Evolutionary conservation across 2,329 filamentous ascomycete species (phyloP).

Genomic region (Tolypocladium paradoxum): DNA sequence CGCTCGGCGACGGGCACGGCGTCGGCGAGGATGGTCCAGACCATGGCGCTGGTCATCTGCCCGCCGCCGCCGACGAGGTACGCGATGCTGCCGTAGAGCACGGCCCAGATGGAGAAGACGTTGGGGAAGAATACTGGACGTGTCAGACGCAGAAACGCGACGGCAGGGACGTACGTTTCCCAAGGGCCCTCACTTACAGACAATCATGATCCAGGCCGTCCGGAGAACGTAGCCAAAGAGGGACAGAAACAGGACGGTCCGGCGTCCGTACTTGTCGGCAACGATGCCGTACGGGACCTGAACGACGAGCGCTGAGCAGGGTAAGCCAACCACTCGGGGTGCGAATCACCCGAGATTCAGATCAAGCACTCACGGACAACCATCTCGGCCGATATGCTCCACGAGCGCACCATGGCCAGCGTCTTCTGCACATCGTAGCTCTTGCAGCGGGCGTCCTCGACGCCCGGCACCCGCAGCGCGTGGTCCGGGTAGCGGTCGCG

Average conservation of each 20-base stretch:
- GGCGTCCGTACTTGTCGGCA: conserved; percentile 35
- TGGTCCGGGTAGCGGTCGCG: conserved; percentile 33
- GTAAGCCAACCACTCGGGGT: not conserved
- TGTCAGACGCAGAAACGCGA: not conserved
- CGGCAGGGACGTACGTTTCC: too few relatives aligned
- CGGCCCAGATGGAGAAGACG: conserved; percentile 28
- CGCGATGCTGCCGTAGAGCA: conserved; percentile 22
- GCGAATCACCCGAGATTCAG: not conserved
- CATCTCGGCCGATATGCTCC: conserved; percentile 32
- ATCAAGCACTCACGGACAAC: conserved; percentile 27
- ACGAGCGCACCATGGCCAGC: conserved; percentile 40
- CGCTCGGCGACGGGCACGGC: conserved; percentile 25
- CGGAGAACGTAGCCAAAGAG: conserved; percentile 20
- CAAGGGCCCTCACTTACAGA: conserved; percentile 15
- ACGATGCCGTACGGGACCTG: conserved; percentile 36
- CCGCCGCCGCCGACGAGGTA: conserved; percentile 30
- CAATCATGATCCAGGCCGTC: conserved; percentile 16
- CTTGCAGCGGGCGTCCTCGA: conserved; percentile 37
- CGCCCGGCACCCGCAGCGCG: conserved; percentile 13
- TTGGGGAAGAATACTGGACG: conserved; percentile 23
- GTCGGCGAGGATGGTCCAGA: conserved; percentile 35
- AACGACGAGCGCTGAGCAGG: conserved; percentile 24
- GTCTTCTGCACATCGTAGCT: conserved; percentile 34
- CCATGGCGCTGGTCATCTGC: conserved; percentile 28
- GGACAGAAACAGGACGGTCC: conserved; percentile 26